Percentiles rank a stretch among this genome's conserved stretches.
phyloP scores from a whole-genome alignment of 2,329 filamentous ascomycete genomes.

The Pseudogymnoascus destructans region DNA sequence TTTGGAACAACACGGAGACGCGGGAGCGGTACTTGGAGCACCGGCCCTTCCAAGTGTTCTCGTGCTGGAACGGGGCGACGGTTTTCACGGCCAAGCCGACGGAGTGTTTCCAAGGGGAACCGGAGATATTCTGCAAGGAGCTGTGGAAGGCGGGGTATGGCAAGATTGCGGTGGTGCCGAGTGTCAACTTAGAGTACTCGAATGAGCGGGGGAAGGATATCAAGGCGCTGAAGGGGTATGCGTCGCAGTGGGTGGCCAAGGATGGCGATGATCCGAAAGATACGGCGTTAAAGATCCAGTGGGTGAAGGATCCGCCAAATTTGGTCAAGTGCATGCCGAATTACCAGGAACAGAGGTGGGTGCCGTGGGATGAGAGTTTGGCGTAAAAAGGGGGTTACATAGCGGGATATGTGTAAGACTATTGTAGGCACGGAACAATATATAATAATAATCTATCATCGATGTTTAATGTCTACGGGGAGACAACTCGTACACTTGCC shows the following conservation, averaged over 20 bases:
- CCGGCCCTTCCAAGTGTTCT: conserved; percentile 45
- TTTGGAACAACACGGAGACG: conserved; percentile 35
- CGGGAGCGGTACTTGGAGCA: conserved; percentile 25
- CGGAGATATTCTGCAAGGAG: conserved; percentile 43
- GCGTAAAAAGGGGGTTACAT: not conserved
- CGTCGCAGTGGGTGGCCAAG: conserved; percentile 27
- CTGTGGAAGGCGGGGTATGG: conserved; percentile 37
- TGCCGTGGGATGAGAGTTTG: conserved; percentile 6
- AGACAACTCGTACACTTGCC: not conserved
- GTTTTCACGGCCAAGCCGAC: conserved; percentile 34
- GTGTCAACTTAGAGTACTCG: conserved; percentile 42
- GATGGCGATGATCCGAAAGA: conserved; percentile 12
- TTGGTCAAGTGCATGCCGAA: conserved; percentile 11
- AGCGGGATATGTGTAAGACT: not conserved
- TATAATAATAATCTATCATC: conserved; percentile 1
- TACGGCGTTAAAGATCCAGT: not conserved
- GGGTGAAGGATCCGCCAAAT: conserved; percentile 8
- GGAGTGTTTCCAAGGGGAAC: conserved; percentile 43
- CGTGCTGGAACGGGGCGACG: conserved; percentile 47
- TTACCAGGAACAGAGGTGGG: conserved; percentile 9
- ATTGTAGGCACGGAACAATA: not conserved
- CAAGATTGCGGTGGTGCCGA: conserved; percentile 43
- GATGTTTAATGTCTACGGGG: not conserved
- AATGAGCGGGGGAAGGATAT: conserved; percentile 32
- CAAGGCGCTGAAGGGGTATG: conserved; percentile 39